A percentile compares a stretch with the other conserved stretches of the same genome.
Conservation (phyloP, 176 grass and related monocot genomes). For the Ampelocalamus luodianensis region DNA sequence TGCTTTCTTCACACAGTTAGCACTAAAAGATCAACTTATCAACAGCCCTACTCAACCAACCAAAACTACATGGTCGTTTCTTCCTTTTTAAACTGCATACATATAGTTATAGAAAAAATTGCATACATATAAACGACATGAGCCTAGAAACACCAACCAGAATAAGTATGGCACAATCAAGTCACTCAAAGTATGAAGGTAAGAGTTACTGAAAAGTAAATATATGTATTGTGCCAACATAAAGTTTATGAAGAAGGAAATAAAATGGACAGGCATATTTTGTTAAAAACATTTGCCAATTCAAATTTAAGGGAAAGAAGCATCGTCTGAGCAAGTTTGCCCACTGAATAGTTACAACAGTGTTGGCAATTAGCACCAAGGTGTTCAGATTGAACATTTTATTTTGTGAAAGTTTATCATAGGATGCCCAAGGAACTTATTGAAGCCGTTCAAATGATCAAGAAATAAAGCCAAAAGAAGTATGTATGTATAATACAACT, state of each 20-base stretch:
- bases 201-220: neutral
- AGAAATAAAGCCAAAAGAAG: neutral
- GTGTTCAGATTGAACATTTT: neutral
- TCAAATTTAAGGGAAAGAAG: neutral
- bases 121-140: neutral
- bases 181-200: neutral
- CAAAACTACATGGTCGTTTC: neutral
- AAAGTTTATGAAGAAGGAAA: neutral
- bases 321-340: neutral
- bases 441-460: neutral
- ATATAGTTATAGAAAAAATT: neutral
- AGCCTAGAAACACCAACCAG: neutral
- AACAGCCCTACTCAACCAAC: neutral
- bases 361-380: neutral
- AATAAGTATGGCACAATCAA: neutral
- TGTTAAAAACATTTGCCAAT: neutral
- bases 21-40: neutral
- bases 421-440: neutral
- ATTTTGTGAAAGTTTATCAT: neutral
- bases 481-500: neutral
- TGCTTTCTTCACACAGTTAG: slow-evolving; percentile 11
- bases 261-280: neutral
- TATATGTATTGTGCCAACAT: neutral
- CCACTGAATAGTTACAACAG: neutral
- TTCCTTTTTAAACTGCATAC: neutral